Percentiles rank a stretch among this genome's conserved stretches.
These are phyloP conservation scores for Royoungia palumana DNA, from an alignment of 768 basidiomycete species.

Conservation along the genomic window DNA sequence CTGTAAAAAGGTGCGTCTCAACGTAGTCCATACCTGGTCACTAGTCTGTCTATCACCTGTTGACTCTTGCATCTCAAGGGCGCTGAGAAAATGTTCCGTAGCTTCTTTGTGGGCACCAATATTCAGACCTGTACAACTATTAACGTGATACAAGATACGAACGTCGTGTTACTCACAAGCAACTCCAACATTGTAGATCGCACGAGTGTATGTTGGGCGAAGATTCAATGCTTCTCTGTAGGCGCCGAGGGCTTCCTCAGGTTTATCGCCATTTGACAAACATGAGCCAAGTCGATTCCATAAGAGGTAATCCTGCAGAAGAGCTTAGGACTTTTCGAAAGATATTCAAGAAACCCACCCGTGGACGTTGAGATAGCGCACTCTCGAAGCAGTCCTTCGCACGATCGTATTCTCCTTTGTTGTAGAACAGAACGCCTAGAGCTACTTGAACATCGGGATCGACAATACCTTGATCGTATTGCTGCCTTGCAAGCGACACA, in stretches of 20 bases:
- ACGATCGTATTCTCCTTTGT: conserved; percentile 77
- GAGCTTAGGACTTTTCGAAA: background rate
- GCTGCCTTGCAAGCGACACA: conserved; percentile 75
- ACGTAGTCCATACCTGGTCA: conserved; percentile 86
- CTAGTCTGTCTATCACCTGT: conserved; percentile 66
- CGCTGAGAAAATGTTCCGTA: conserved; percentile 91
- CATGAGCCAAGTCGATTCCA: conserved; percentile 97
- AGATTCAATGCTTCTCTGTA: conserved; percentile 88
- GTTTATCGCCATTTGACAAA: conserved; percentile 89
- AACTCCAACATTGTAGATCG: conserved; percentile 97
- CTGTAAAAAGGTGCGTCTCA: conserved; percentile 72
- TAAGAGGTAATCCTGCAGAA: conserved; percentile 74
- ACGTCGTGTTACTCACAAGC: conserved; percentile 65
- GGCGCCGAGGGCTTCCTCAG: conserved; percentile 88
- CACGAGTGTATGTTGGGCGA: conserved; percentile 93
- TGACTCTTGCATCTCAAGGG: conserved; percentile 73
- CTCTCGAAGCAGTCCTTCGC: conserved; percentile 95
- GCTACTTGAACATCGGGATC: conserved; percentile 94
- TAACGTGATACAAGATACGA: conserved; percentile 3
- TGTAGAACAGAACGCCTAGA: conserved; percentile 90
- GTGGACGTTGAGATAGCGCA: conserved; percentile 76
- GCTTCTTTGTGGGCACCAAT: conserved; percentile 95
- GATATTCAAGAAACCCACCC: conserved; percentile 36
- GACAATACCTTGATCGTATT: conserved; percentile 65
- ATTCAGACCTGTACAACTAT: conserved; percentile 67